These are phyloP conservation scores for Gloeopeniophorella convolvens DNA, from an alignment of 768 basidiomycete genomes.

Conservation along the genomic window DNA sequence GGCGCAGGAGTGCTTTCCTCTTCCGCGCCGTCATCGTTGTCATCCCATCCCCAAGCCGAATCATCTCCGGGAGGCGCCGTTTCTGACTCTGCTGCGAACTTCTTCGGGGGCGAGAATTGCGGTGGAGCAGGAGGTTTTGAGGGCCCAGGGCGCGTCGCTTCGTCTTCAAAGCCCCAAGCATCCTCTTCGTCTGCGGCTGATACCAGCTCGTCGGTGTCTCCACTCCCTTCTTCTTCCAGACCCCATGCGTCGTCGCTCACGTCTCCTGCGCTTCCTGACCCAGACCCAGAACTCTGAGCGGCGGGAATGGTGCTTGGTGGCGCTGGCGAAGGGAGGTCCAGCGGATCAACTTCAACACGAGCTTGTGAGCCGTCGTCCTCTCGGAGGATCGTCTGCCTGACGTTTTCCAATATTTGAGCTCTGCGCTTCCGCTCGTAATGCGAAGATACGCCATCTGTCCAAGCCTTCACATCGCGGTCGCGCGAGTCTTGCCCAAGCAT, in stretches of 20 bases:
- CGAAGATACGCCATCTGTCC: slow-evolving; percentile 59
- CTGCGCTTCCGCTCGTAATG: slow-evolving; percentile 81
- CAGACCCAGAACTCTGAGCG: slow-evolving; percentile 5
- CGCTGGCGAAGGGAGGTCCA: neutral
- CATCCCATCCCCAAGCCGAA: slow-evolving; percentile 75
- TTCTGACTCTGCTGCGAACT: slow-evolving; percentile 23
- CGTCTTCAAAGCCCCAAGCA: slow-evolving; percentile 39
- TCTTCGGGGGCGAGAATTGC: slow-evolving; percentile 6
- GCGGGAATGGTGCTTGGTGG: neutral
- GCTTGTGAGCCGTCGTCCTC: slow-evolving; percentile 37
- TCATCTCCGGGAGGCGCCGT: slow-evolving; percentile 26
- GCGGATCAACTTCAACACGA: slow-evolving; percentile 21
- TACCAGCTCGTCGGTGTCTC: slow-evolving; percentile 17
- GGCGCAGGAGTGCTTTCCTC: slow-evolving; percentile 24
- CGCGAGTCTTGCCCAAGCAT: slow-evolving; percentile 42
- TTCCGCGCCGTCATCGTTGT: slow-evolving; percentile 36
- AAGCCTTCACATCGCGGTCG: slow-evolving; percentile 53
- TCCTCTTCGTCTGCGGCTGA: slow-evolving; percentile 24
- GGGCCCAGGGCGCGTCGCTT: slow-evolving; percentile 35
- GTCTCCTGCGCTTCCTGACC: slow-evolving; percentile 18
- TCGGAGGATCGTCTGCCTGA: slow-evolving; percentile 47
- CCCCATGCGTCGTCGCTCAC: slow-evolving; percentile 39
- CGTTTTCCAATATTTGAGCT: slow-evolving; percentile 54
- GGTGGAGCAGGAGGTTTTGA: neutral
- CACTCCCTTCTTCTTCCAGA: slow-evolving; percentile 34